A percentile compares a stretch with the other conserved stretches of the same genome.
phyloP scores from a whole-genome alignment of 139 green algal genomes.

The Picochlorum sp. region DNA sequence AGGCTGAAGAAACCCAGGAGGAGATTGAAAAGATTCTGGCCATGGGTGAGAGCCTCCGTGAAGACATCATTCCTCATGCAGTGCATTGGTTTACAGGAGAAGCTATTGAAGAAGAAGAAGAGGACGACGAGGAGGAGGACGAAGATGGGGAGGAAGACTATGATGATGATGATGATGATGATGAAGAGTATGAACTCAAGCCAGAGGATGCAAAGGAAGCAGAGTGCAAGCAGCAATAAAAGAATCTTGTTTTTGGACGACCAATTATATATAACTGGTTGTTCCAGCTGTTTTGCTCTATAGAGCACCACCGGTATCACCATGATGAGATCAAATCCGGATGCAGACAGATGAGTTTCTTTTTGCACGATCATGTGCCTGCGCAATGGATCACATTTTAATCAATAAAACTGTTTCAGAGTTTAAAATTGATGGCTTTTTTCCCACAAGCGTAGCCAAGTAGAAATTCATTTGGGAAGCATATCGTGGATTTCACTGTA shows the following conservation, averaged over 20 bases:
- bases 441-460: too few species aligned
- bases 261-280: too few species aligned
- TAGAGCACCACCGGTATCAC: too few species aligned
- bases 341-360: too few species aligned
- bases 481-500: too few species aligned
- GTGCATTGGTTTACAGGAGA: constrained; percentile 90
- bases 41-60: constrained; percentile 82
- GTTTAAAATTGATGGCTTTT: too few species aligned
- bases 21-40: constrained; percentile 82
- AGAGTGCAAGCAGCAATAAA: constrained; percentile 38
- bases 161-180: constrained; percentile 21
- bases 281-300: too few species aligned
- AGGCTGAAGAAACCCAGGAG: constrained; percentile 62
- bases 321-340: too few species aligned
- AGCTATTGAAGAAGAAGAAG: constrained; percentile 53
- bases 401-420: too few species aligned
- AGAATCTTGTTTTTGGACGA: background rate
- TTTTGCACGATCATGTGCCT: too few species aligned
- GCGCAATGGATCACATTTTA: too few species aligned
- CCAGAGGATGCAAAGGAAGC: constrained; percentile 16
- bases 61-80: constrained; percentile 79
- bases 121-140: constrained; percentile 42
- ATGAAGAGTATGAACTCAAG: constrained; percentile 33
- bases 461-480: too few species aligned
- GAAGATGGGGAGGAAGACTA: constrained; percentile 33